These are phyloP conservation scores for Corylus heterophylla DNA, from an alignment of 306 rosid species.

Conservation along the genomic window DNA sequence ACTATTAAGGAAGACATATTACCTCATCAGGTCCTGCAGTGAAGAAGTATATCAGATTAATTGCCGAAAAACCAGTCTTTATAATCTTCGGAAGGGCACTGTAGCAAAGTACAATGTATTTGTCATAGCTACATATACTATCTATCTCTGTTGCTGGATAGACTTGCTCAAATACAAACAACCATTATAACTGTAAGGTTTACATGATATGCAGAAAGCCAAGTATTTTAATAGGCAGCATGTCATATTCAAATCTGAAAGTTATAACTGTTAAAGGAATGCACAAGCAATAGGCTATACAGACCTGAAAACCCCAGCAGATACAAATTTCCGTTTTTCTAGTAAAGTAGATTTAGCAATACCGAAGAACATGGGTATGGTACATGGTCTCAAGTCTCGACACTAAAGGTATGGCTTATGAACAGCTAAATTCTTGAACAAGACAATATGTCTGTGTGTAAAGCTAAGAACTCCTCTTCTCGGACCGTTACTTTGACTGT, in stretches of 20 bases:
- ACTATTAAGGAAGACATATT: conserved; percentile 11
- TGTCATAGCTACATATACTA: conserved; percentile 23
- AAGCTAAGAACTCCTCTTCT: too few species aligned
- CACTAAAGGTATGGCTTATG: too few species aligned
- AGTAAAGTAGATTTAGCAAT: not conserved
- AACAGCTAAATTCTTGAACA: too few species aligned
- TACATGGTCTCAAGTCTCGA: not conserved
- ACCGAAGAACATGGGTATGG: not conserved
- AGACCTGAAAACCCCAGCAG: not conserved
- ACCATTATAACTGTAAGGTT: not conserved
- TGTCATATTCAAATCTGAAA: not conserved
- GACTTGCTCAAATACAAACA: not conserved
- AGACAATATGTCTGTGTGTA: too few species aligned
- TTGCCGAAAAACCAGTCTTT: conserved; percentile 93
- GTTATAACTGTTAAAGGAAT: not conserved
- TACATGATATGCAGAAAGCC: not conserved
- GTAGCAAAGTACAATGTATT: conserved; percentile 35
- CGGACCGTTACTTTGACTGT: too few species aligned
- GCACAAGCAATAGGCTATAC: not conserved
- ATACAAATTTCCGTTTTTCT: not conserved
- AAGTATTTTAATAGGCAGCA: not conserved
- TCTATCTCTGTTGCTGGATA: not conserved
- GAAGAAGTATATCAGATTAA: conserved; percentile 98
- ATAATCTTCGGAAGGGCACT: conserved; percentile 94
- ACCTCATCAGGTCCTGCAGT: conserved; percentile 99